A percentile compares a stretch with the other conserved stretches of the same genome.
These are phyloP conservation scores for Nepenthes alata DNA, from an alignment of 179 eudicot genomes.

Conservation along the genomic window DNA sequence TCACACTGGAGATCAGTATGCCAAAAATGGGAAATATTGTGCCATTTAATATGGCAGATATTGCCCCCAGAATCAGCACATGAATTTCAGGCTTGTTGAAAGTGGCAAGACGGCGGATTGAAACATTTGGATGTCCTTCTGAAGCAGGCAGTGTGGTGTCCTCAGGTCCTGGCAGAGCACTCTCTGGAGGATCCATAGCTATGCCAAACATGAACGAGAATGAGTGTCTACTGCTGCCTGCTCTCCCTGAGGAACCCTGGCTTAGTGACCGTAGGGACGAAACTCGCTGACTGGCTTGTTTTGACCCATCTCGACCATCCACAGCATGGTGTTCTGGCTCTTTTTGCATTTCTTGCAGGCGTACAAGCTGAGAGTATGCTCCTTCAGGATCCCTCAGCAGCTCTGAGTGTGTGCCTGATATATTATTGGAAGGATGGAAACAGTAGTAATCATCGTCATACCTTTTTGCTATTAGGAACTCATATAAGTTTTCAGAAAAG, in stretches of 20 bases:
- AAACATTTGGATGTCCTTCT: constrained; percentile 20
- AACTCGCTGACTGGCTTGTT: constrained; percentile 18
- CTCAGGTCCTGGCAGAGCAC: constrained; percentile 10
- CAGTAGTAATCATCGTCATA: neutral
- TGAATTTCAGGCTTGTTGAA: constrained; percentile 52
- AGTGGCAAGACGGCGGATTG: constrained; percentile 27
- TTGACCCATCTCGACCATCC: constrained; percentile 10
- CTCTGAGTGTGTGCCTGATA: constrained; percentile 35
- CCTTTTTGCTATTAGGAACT: neutral
- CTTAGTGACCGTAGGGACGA: constrained; percentile 21
- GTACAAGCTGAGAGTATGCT: constrained; percentile 44
- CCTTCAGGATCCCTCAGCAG: constrained; percentile 42
- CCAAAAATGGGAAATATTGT: constrained; percentile 33
- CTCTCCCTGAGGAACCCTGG: constrained; percentile 23
- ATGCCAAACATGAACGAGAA: constrained; percentile 23
- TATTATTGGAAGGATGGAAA: neutral
- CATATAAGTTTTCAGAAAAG: neutral
- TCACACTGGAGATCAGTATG: constrained; percentile 28
- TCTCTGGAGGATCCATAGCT: constrained; percentile 13
- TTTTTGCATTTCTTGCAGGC: constrained; percentile 26
- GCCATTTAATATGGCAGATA: constrained; percentile 37
- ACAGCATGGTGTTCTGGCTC: constrained; percentile 12
- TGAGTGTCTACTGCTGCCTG: constrained; percentile 22
- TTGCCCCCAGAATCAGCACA: constrained; percentile 21
- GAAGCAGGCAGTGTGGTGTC: neutral